Evolutionary conservation across 2,329 filamentous ascomycete species (phyloP), one percentile per base, ranked within the genome.

Genomic region (Aspergillus puulaauensis): DNA sequence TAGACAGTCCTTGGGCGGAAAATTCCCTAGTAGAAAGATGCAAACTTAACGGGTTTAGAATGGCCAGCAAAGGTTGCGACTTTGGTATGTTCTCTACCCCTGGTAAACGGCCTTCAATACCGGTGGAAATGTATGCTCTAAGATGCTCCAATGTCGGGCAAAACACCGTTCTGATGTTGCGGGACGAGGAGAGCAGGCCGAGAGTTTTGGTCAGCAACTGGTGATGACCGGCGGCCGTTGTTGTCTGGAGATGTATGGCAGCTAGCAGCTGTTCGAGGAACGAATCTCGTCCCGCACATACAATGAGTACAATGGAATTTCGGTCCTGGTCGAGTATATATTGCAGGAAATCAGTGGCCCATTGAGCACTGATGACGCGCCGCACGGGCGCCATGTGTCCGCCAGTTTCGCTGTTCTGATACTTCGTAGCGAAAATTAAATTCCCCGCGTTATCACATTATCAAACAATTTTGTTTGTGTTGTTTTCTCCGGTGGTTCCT

Each of bases 141-240:
- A 96, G 83, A 71, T 90, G 87, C 21, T 89, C 86, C 54, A 95
- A 82, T 2, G 89, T 91, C 0, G 90, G 86, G 54, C 86, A 83
- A 74, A 96, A 97, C 37, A 85, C 77, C 8, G 93, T 73, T 54
- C 84, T 85, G 61, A 96, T 82, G 66, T 87, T 85, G 31, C 86
- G 83, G 7, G 90, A 88, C 3, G 83, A 82, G 47, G 87, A 84
- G 27, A 93, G 79, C 61, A 90, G 83, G 54, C 86, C 82, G 14
- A 96, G 83, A 0, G 89, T 86, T 27, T 87, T 83, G 15, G 80
- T 77, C 6, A 90, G 75, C 7, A 91, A 77, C 35, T 71, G 64
- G 64, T 79, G 76, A 45, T 58, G 48, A 8, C 53, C 6, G 21
- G 59, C 35, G 48, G 59, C 37, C 19, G 61, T 59, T 11, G 55